Percentiles rank a stretch among this genome's conserved stretches.
Evolutionary conservation across 164 flowering plant species (phyloP).

Genomic region (Protea cynaroides): DNA sequence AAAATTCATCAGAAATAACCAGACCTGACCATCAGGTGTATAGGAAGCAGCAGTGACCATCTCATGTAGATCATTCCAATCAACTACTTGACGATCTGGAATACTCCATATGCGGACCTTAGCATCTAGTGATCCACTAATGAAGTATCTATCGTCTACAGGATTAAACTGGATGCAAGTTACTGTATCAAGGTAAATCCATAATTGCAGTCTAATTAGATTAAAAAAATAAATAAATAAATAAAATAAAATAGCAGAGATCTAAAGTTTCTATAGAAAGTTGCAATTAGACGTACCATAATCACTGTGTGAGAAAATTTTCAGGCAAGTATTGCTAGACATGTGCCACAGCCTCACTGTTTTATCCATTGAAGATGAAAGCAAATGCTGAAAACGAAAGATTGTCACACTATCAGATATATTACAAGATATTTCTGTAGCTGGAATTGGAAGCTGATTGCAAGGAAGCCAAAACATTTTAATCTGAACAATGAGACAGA

Average conservation of each 20-base stretch:
- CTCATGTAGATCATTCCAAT: constrained; percentile 95
- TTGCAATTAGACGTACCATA: constrained; percentile 53
- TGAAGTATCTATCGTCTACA: constrained; percentile 91
- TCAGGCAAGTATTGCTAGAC: constrained; percentile 77
- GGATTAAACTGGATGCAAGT: constrained; percentile 99
- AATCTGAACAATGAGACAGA: too few species aligned
- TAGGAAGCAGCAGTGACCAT: constrained; percentile 99
- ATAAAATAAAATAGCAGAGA: background rate
- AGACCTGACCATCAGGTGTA: constrained; percentile 98
- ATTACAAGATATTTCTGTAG: background rate
- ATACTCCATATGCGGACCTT: constrained; percentile 99
- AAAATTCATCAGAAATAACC: constrained; percentile 4
- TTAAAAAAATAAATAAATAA: too few species aligned
- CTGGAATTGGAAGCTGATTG: background rate
- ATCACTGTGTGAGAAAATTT: constrained; percentile 87
- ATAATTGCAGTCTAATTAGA: constrained; percentile 9
- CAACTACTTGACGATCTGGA: constrained; percentile 92
- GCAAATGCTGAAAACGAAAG: constrained; percentile 58
- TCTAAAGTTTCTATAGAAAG: background rate
- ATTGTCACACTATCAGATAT: background rate
- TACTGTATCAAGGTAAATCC: constrained; percentile 47
- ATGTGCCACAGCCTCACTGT: constrained; percentile 95
- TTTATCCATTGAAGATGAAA: constrained; percentile 99
- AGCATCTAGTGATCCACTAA: constrained; percentile 95
- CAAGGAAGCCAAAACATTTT: background rate